A percentile compares a stretch with the other conserved stretches of the same genome.
Conservation (phyloP, 2,329 filamentous ascomycete genomes). For the Alternaria postmessia region DNA sequence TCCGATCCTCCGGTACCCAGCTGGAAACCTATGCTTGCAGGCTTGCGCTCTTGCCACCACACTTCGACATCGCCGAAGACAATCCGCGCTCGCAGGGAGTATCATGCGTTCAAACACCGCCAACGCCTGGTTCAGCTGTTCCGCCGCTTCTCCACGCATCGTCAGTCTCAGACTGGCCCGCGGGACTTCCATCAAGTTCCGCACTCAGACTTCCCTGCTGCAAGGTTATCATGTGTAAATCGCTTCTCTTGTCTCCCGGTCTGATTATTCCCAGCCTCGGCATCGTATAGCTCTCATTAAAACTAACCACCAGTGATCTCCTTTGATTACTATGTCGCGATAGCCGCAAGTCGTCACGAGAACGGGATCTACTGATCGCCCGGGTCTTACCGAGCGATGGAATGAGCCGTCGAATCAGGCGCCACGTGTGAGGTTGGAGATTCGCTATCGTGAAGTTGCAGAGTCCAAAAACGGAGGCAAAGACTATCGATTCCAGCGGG, state of each 20-base stretch:
- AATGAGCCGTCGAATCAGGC: slow-evolving; percentile 6
- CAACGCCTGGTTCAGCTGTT: slow-evolving; percentile 2
- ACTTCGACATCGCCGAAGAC: neutral
- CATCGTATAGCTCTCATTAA: neutral
- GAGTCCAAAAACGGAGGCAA: slow-evolving; percentile 19
- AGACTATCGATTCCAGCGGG: slow-evolving; percentile 23
- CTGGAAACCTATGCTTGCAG: neutral
- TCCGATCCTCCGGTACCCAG: neutral
- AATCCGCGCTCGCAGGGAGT: neutral
- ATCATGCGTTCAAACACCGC: slow-evolving; percentile 2
- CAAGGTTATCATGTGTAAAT: neutral
- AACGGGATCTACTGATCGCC: slow-evolving; percentile 11
- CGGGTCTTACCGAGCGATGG: slow-evolving; percentile 2
- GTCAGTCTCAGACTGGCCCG: slow-evolving; percentile 3
- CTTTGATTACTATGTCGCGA: neutral
- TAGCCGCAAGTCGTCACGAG: slow-evolving; percentile 5
- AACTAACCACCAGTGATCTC: neutral
- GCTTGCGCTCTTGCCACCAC: slow-evolving; percentile 9
- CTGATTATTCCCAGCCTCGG: neutral
- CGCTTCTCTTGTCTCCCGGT: neutral
- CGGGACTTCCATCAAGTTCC: slow-evolving; percentile 2
- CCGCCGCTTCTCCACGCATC: slow-evolving; percentile 5
- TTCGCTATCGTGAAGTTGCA: slow-evolving; percentile 1
- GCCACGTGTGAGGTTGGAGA: neutral
- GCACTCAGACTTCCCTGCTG: slow-evolving; percentile 2